Base-by-base conservation (phyloP, 2,329 filamentous ascomycete genomes). In the Ophiosphaerella herpotricha region DNA sequence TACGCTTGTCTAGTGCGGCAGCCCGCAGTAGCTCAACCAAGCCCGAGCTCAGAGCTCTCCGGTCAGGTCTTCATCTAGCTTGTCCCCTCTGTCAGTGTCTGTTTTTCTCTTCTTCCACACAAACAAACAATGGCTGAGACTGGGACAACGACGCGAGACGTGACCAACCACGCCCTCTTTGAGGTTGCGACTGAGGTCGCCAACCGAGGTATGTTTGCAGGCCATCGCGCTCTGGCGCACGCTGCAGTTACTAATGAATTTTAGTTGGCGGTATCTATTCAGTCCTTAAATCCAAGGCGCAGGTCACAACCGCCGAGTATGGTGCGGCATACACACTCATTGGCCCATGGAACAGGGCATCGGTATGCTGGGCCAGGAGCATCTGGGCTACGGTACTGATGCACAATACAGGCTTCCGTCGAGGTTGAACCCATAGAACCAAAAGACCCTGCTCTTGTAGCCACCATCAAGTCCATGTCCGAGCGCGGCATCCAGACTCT, bases 211-310 rank as follows among this genome's bases (percentile, higher is more conserved):
- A 82, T 62, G 80, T 7, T 11, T 29, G 11, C 26, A 54, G 40
- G 42, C 49, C 11, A 11, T 41, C 31, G 33, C 45, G 47, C 47
- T 52, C 51, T 40, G 52, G 33, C 48, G 45, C 35, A 18, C 35
- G 29, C 34, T 39, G 24, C 43, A 43, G 26, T 23, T 49, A 33
- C 58, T 67, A 50, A 70, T 51, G 12, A n/a, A 11, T 38, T 48
- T 34, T 61, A 95, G 94, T 99, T 55, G 94, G 94, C 70, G 94
- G 94, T 67, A 99, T 99, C 78, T 99, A 99, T 81, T 97, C 93
- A 13, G 94, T 99, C 60, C 87, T 99, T 77, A 99, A 99, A 77
- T 99, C 94, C 55, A 99, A 99, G 77, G 93, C 94, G 33, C 93
- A 94, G 43, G 94, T 97, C 55, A 97, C 94, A 37, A 97, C 93